Evolutionary conservation across 148 eudicot genomes (phyloP), one percentile per base, ranked within the genome.

Genomic region (Persicaria maculosa): DNA sequence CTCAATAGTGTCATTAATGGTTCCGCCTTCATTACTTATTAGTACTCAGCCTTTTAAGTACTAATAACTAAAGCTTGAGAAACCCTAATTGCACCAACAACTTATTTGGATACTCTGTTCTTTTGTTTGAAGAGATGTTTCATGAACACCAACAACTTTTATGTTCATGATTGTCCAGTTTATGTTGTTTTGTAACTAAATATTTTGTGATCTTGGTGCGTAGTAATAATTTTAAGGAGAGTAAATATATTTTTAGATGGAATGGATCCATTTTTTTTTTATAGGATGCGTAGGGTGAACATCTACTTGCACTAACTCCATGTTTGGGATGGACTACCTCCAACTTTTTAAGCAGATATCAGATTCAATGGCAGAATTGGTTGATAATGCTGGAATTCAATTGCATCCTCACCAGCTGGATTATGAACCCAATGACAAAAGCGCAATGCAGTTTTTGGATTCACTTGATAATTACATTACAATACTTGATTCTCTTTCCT

Each of bases 401-500:
- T 64, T 46, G 46, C 69, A 36, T 12, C 69, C 47, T 40, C 45
- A 36, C 9, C 69, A 43, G 14, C 4, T 46, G 46, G 45, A 36
- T 64, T 46, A 64, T 4, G 62, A 57, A 17, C 31, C 7, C 10
- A 72, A 70, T 5, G 90, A 82, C 54, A 77, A 82, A 14, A 72
- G 75, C 11, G 72, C 88, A 5, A 22, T 93, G 78, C 80, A 88
- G 14, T 89, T 90, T 78, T 84, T 91, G 72, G 98, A 93, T 86
- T 91, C 98, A 20, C 82, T 86, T 48, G 91, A 93, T 75, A 71
- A 72, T 77, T 93, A 89, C 76, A 88, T 93, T 16, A 62, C 59
- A 71, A 85, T 93, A 2, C 17, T 83, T 72, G 82, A 87, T 50
- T 81, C 90, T 58, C 81, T 89, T 77, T 86, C 92, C 68, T 89